phyloP scores from a whole-genome alignment of 208 protist species.

The Blastocrithidia nonstop region DNA sequence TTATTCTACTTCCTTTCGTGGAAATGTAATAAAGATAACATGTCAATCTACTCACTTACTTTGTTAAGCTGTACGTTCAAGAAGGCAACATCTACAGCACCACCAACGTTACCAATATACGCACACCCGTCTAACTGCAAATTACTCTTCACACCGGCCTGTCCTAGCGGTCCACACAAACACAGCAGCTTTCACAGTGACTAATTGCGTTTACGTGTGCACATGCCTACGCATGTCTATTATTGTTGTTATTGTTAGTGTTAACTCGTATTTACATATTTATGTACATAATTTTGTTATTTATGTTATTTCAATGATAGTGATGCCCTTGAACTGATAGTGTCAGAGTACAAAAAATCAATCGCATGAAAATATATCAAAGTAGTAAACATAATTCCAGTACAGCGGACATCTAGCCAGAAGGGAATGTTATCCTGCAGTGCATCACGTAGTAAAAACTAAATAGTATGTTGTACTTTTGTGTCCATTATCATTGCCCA shows the following conservation, averaged over 20 bases:
- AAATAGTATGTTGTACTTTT: constrained; percentile 13
- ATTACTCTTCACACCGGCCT: constrained; percentile 29
- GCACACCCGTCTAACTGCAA: constrained; percentile 27
- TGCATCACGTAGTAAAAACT: constrained; percentile 29
- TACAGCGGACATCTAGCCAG: constrained; percentile 73
- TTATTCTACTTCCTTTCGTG: too few species aligned
- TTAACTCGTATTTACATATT: too few species aligned
- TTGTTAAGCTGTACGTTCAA: too few species aligned
- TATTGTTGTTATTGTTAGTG: too few species aligned
- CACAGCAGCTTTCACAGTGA: constrained; percentile 52
- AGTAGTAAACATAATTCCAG: constrained; percentile 35
- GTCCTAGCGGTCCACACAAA: constrained; percentile 59
- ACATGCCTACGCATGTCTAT: too few species aligned
- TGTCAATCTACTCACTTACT: too few species aligned
- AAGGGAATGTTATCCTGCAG: constrained; percentile 69
- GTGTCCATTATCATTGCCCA: constrained; percentile 11
- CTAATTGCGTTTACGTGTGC: too few species aligned
- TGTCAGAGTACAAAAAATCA: too few species aligned
- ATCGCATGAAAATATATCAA: constrained; percentile 47
- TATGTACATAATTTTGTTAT: too few species aligned
- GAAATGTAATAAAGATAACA: too few species aligned
- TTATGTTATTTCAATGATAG: too few species aligned
- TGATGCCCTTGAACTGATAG: too few species aligned
- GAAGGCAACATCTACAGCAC: not conserved
- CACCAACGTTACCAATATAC: constrained; percentile 18